Base-by-base conservation (phyloP, 257 asterid species). In the Agastache rugosa region DNA sequence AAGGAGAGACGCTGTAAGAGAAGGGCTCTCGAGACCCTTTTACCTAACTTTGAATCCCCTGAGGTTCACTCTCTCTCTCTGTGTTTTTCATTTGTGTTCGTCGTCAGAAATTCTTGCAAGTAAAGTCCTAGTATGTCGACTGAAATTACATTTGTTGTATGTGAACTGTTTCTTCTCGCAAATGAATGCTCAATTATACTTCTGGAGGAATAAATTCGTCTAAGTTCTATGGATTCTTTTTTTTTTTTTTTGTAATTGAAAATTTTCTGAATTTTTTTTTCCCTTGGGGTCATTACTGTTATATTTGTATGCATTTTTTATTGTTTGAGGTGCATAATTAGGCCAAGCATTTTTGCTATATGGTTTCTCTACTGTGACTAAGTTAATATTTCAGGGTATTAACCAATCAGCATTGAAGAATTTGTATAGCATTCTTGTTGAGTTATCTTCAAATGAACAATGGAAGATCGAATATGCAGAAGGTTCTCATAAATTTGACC, bases 331-430 rank as follows among this genome's bases (percentile, higher is more conserved):
- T 54, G 11, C 60, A 19, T 8, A 23, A 56, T 44, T 55, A 63
- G 67, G 75, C 42, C 59, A 42, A 69, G 54, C 17, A 44, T 42
- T 62, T 71, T 77, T 23, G 41, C 22, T 31, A 0, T 63, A 4
- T 22, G 25, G 47, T 62, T 69, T 35, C 55, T 11, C 6, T 54
- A 7, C 15, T 17, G 44, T 74, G 63, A 74, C 67, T 53, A 48
- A 6, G 23, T 72, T 71, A 23, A 59, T 53, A 50, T 76, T 82
- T 71, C 90, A 93, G 97, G 97, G 89, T 60, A 56, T 89, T 48
- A 84, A 73, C 19, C 68, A 79, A 59, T 78, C 78, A 1, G 76
- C 63, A 50, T 79, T 93, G 89, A 87, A 83, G 86, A 75, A 84
- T 68, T 72, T 90, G 80, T 87, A 87, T 74, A 42, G 53, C 51